Evolutionary conservation across 2,329 filamentous ascomycete genomes (phyloP).

Genomic region (Akanthomyces lecanii): DNA sequence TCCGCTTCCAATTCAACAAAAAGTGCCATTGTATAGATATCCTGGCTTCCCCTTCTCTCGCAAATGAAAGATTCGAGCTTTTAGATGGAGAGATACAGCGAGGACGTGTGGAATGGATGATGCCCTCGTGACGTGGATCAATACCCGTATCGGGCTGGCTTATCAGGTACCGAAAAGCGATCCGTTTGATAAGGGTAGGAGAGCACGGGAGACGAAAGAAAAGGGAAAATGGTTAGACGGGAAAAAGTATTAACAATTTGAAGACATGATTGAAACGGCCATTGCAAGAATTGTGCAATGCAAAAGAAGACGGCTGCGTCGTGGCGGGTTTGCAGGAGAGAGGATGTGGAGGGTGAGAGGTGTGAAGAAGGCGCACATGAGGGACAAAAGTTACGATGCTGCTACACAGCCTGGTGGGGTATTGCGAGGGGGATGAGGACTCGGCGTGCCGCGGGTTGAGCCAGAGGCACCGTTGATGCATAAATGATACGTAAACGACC

Average conservation of each 20-base stretch:
- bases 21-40: constrained; percentile 18
- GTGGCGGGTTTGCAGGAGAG: not conserved
- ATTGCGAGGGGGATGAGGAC: not conserved
- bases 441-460: not conserved
- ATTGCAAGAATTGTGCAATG: not conserved
- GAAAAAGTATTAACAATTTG: constrained; percentile 1
- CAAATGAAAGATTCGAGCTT: too few relatives aligned
- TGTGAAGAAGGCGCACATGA: not conserved
- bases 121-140: constrained; percentile 12
- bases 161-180: not conserved
- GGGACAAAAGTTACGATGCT: not conserved
- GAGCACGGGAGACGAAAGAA: not conserved
- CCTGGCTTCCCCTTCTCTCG: not conserved
- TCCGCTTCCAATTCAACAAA: constrained; percentile 25
- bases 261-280: constrained; percentile 8
- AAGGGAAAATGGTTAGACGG: not conserved
- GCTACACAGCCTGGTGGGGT: not conserved
- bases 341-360: not conserved
- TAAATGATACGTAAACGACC: constrained; percentile 9
- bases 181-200: not conserved
- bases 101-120: not conserved
- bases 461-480: not conserved
- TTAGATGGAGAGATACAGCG: not conserved
- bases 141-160: not conserved
- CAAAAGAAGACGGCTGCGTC: too few relatives aligned